Conservation (phyloP, 352 stramenopile genomes). For the Globisporangium emineosum region DNA sequence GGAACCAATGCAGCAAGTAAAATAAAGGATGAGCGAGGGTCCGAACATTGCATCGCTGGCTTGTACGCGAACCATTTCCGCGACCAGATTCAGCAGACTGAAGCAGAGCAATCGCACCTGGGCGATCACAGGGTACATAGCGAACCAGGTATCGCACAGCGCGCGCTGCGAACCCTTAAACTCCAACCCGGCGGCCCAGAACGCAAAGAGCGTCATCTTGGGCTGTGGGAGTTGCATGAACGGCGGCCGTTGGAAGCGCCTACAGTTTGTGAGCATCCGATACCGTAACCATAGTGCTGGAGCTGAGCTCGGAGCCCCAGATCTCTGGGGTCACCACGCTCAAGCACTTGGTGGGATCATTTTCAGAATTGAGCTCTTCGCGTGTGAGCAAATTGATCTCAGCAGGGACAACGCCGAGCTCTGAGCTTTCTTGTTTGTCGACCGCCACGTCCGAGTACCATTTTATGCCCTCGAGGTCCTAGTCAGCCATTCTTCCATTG, state of each 20-base stretch:
- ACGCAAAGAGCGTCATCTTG: slow-evolving; percentile 23
- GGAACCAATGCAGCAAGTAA: slow-evolving; percentile 14
- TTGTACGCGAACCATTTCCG: slow-evolving; percentile 13
- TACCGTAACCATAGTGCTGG: neutral
- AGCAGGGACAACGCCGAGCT: neutral
- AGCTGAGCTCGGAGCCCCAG: slow-evolving; percentile 3
- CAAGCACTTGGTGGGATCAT: neutral
- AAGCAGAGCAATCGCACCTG: slow-evolving; percentile 26
- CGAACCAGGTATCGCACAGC: slow-evolving; percentile 25
- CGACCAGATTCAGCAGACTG: slow-evolving; percentile 23
- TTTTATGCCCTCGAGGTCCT: slow-evolving; percentile 12
- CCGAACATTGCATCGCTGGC: slow-evolving; percentile 27
- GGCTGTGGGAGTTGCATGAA: slow-evolving; percentile 19
- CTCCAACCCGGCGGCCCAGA: slow-evolving; percentile 20
- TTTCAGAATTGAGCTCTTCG: neutral
- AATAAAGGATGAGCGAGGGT: slow-evolving; percentile 22
- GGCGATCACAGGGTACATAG: slow-evolving; percentile 28
- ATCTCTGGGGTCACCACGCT: neutral
- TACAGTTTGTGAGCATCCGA: slow-evolving; percentile 11
- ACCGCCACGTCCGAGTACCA: slow-evolving; percentile 14
- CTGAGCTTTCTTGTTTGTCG: neutral
- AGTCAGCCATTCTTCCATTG: slow-evolving; percentile 35
- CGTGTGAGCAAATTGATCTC: slow-evolving; percentile 8
- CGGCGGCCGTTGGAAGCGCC: slow-evolving; percentile 15
- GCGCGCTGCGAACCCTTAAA: slow-evolving; percentile 24